Percentiles rank a stretch among this genome's conserved stretches.
Conservation (phyloP, 257 asterid genomes). For the Capsicum chinense region DNA sequence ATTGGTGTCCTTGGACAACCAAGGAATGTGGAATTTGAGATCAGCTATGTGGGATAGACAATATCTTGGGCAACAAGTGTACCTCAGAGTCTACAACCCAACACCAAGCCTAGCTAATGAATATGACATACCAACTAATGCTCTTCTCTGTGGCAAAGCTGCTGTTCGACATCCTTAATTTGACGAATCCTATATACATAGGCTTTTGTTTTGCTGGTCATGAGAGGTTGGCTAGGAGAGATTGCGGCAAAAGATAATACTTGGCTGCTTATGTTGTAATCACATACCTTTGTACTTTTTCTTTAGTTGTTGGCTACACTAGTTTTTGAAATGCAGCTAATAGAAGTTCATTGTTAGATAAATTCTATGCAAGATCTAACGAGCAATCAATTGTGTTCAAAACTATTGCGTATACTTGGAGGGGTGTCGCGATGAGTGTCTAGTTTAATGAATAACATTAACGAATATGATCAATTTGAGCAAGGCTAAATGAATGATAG, state of each 20-base stretch:
- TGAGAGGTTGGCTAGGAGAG: constrained; percentile 30
- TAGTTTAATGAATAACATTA: neutral
- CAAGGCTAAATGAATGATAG: neutral
- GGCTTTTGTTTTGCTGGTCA: constrained; percentile 22
- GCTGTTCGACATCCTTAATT: constrained; percentile 31
- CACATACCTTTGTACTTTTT: constrained; percentile 20
- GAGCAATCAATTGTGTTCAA: neutral
- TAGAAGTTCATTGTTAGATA: neutral
- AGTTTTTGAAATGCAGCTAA: constrained; percentile 19
- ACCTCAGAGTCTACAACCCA: constrained; percentile 76
- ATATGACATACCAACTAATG: constrained; percentile 72
- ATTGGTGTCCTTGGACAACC: constrained; percentile 86
- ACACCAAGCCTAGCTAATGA: constrained; percentile 62
- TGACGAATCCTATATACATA: too few relatives aligned
- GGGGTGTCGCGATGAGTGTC: too few relatives aligned
- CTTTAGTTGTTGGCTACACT: neutral
- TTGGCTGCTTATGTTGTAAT: constrained; percentile 12
- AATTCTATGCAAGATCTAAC: neutral
- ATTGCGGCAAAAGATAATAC: neutral
- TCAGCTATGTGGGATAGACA: constrained; percentile 93
- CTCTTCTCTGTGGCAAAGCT: constrained; percentile 85
- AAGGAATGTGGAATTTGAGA: constrained; percentile 98
- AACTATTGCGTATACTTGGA: neutral
- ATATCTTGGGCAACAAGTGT: constrained; percentile 88
- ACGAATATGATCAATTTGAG: neutral